Percentiles rank a stretch among this genome's conserved stretches.
Evolutionary conservation across 805 yeast genomes (phyloP).

Genomic region (Cyberlindnera japonica): DNA sequence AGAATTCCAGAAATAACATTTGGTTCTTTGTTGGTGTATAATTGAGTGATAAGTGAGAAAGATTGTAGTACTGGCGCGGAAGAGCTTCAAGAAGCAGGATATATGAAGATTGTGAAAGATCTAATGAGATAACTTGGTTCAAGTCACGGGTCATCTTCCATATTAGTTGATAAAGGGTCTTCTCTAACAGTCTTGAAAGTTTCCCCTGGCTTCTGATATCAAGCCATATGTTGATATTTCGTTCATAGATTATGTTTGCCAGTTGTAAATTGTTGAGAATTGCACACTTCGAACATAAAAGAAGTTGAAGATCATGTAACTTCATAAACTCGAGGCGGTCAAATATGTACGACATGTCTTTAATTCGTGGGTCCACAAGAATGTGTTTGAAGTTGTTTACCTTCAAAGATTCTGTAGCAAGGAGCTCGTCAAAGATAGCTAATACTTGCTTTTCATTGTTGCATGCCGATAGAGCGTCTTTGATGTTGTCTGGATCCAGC

Average conservation of each 20-base stretch:
- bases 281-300: slow-evolving; percentile 13
- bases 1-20: slow-evolving; percentile 7
- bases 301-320: slow-evolving; percentile 6
- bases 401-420: slow-evolving; percentile 9
- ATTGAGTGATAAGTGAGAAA: not conserved
- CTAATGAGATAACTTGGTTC: not conserved
- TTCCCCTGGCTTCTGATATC: not conserved
- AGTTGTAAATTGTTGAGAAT: slow-evolving; percentile 10
- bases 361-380: slow-evolving; percentile 9
- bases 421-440: slow-evolving; percentile 15
- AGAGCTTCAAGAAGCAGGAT: slow-evolving; percentile 15
- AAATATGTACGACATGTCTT: slow-evolving; percentile 11
- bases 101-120: slow-evolving; percentile 1
- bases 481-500: slow-evolving; percentile 6
- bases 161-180: slow-evolving; percentile 16
- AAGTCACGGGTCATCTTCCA: slow-evolving; percentile 14
- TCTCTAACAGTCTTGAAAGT: slow-evolving; percentile 12
- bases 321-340: slow-evolving; percentile 15
- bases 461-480: slow-evolving; percentile 7
- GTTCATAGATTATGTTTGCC: slow-evolving; percentile 9
- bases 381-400: slow-evolving; percentile 11
- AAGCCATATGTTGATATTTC: slow-evolving; percentile 10
- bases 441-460: slow-evolving; percentile 6
- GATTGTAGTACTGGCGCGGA: slow-evolving; percentile 15
- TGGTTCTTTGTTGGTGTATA: slow-evolving; percentile 13